A percentile compares a stretch with the other conserved stretches of the same genome.
phyloP scores from a whole-genome alignment of 306 rosid genomes.

The Cercis canadensis region DNA sequence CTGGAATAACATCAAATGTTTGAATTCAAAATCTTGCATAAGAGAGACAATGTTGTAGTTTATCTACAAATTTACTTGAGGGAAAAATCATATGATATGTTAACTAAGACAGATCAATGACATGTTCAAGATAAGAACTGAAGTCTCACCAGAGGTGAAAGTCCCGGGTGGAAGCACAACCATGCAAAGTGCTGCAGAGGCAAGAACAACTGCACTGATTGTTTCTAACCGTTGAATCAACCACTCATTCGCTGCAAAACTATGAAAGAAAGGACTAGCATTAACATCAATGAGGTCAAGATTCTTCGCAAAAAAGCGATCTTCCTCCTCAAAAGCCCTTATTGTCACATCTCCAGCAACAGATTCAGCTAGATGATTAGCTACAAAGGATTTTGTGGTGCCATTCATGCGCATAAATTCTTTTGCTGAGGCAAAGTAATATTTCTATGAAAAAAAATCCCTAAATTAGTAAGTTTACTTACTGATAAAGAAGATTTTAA shows the following conservation, averaged over 20 bases:
- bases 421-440: conserved; percentile 66
- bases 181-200: conserved; percentile 66
- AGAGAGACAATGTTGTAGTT: no score
- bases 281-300: conserved; percentile 66
- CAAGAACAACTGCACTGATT: conserved; percentile 57
- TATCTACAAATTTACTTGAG: no score
- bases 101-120: not conserved
- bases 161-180: conserved; percentile 74
- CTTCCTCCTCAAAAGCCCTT: conserved; percentile 72
- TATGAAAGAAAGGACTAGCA: conserved; percentile 69
- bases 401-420: conserved; percentile 76
- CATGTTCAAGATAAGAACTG: not conserved
- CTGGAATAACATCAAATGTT: conserved; percentile 36
- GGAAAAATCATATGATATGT: no score
- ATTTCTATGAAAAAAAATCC: conserved; percentile 45
- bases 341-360: conserved; percentile 75
- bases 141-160: conserved; percentile 60
- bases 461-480: not conserved
- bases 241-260: conserved; percentile 73
- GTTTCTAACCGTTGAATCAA: conserved; percentile 66
- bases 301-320: conserved; percentile 59
- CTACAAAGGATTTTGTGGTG: conserved; percentile 67
- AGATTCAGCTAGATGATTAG: conserved; percentile 73
- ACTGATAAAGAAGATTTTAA: not conserved
- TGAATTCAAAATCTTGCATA: not conserved